Conservation (phyloP, 2,329 filamentous ascomycete genomes). For the Fusarium subtropicale region DNA sequence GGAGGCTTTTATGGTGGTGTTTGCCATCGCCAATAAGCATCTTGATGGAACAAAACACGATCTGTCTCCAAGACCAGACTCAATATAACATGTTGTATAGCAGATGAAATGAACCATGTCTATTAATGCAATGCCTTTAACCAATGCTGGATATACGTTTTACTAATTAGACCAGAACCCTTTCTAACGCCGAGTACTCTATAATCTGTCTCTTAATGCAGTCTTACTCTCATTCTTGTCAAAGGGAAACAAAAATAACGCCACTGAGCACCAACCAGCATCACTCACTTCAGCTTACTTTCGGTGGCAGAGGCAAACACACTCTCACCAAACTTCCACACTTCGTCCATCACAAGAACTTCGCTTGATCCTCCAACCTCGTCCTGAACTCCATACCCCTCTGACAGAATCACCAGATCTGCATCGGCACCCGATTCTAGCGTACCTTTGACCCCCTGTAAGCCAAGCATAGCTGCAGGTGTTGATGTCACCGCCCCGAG, state of each 20-base stretch:
- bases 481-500: constrained; percentile 80
- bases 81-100: not conserved
- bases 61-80: not conserved
- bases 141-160: not conserved
- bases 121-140: constrained; percentile 19
- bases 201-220: constrained; percentile 20
- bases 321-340: constrained; percentile 80
- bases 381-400: constrained; percentile 52
- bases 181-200: constrained; percentile 10
- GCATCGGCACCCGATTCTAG: constrained; percentile 73
- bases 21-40: constrained; percentile 18
- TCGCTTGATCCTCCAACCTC: constrained; percentile 55
- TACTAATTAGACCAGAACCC: not conserved
- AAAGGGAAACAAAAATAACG: constrained; percentile 4
- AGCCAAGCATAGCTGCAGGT: constrained; percentile 79
- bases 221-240: constrained; percentile 16
- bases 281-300: constrained; percentile 31
- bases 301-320: constrained; percentile 52
- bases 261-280: constrained; percentile 6
- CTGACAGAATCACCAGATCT: constrained; percentile 75
- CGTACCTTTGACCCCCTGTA: constrained; percentile 74
- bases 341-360: constrained; percentile 75
- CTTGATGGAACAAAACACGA: not conserved
- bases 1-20: constrained; percentile 10
- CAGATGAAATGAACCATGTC: not conserved